These are phyloP conservation scores for Carallia pectinifolia DNA, from an alignment of 345 rosid species.

Conservation along the genomic window DNA sequence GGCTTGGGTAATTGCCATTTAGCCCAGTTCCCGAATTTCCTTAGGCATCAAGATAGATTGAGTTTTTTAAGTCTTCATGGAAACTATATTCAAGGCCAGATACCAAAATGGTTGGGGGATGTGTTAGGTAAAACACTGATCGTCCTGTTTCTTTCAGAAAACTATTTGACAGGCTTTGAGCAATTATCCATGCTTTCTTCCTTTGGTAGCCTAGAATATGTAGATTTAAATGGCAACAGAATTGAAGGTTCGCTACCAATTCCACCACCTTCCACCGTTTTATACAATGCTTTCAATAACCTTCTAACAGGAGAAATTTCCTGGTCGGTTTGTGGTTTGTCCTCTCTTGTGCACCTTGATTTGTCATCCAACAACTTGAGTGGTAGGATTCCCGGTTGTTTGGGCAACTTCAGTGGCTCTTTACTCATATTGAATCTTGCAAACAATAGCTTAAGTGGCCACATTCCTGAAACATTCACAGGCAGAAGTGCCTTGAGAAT, in stretches of 20 bases:
- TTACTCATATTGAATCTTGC: background rate
- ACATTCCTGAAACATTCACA: background rate
- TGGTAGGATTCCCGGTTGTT: constrained; percentile 29
- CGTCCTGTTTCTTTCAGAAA: constrained; percentile 6
- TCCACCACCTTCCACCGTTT: accelerated
- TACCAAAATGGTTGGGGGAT: constrained; percentile 24
- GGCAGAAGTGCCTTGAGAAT: background rate
- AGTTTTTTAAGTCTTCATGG: background rate
- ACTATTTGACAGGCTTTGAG: constrained; percentile 15
- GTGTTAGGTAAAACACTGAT: background rate
- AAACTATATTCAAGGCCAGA: constrained; percentile 18
- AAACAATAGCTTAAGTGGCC: background rate
- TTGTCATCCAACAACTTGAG: constrained; percentile 21
- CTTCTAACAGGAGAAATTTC: constrained; percentile 16
- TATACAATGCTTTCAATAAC: constrained; percentile 18
- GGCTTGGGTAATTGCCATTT: constrained; percentile 24
- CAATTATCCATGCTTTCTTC: background rate
- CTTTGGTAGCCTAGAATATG: too few species aligned
- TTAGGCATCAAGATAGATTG: constrained; percentile 6
- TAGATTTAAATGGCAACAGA: constrained; percentile 8
- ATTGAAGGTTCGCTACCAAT: constrained; percentile 20
- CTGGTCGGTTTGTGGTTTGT: constrained; percentile 1
- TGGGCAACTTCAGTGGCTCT: constrained; percentile 8
- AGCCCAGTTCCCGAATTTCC: constrained; percentile 14
- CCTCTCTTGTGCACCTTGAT: background rate